Conservation (phyloP, 208 protist genomes). For the Trichomonas vaginalis region DNA sequence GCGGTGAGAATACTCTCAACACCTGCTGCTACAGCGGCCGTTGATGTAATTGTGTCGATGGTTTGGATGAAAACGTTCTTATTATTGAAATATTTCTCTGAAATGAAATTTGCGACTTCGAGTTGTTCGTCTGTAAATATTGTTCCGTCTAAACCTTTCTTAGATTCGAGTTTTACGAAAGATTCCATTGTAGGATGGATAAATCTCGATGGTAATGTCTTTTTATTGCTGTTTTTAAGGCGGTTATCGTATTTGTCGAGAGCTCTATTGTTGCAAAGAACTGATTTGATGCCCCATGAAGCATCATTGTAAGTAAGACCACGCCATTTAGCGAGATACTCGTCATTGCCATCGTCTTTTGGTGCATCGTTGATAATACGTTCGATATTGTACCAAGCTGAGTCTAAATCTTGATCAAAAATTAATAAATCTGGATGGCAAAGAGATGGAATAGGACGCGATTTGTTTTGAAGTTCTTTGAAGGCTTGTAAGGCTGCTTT, state of each 20-base stretch:
- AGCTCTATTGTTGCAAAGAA: neutral
- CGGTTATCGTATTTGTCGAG: neutral
- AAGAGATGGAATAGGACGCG: neutral
- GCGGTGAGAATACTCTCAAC: neutral
- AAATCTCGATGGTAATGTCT: neutral
- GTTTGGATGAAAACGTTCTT: neutral
- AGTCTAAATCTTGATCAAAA: neutral
- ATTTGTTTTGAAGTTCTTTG: neutral
- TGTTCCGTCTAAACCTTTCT: neutral
- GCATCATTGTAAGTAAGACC: conserved; percentile 36
- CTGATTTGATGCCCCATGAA: conserved; percentile 41
- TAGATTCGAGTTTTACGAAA: neutral
- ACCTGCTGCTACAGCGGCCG: neutral
- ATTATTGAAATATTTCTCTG: neutral
- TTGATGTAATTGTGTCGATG: neutral
- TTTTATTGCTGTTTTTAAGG: neutral
- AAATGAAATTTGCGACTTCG: neutral
- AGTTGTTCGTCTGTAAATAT: neutral
- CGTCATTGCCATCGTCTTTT: neutral
- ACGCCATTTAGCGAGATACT: conserved; percentile 51
- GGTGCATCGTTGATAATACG: neutral
- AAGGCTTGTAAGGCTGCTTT: neutral
- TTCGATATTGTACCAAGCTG: neutral
- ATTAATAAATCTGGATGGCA: neutral
- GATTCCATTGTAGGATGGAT: neutral